phyloP scores from a whole-genome alignment of 148 eudicot species.

The Diospyros kaki region DNA sequence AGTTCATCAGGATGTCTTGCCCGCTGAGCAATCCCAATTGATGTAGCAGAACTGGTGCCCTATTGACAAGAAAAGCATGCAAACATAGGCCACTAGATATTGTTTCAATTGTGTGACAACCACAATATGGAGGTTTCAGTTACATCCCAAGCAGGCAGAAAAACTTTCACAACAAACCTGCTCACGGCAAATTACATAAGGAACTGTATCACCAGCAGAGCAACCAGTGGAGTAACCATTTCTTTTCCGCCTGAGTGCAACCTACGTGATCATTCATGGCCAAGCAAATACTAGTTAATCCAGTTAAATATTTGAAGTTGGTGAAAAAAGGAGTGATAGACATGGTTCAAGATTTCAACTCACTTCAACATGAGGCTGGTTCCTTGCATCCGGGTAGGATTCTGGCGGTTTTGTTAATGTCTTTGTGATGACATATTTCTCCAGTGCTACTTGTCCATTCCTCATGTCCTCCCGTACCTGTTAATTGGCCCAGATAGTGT shows the following conservation, averaged over 20 bases:
- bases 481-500: conserved; percentile 11
- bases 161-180: conserved; percentile 48
- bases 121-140: not conserved
- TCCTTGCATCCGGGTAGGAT: conserved; percentile 94
- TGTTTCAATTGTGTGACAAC: conserved; percentile 3
- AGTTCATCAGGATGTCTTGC: conserved; percentile 99
- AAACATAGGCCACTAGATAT: not conserved
- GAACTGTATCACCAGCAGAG: conserved; percentile 98
- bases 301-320: not conserved
- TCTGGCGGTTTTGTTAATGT: conserved; percentile 87
- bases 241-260: conserved; percentile 81
- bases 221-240: conserved; percentile 80
- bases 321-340: not conserved
- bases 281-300: conserved; percentile 3
- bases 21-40: conserved; percentile 87
- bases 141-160: not conserved
- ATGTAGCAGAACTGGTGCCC: conserved; percentile 57
- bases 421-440: conserved; percentile 88
- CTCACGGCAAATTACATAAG: conserved; percentile 87
- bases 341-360: conserved; percentile 17
- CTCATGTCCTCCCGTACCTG: conserved; percentile 96
- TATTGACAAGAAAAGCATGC: conserved; percentile 23
- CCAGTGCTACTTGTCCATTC: conserved; percentile 80
- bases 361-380: conserved; percentile 97
- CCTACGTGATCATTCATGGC: conserved; percentile 34